Conservation (phyloP, 2,329 filamentous ascomycete genomes). For the Orbilia oligospora region DNA sequence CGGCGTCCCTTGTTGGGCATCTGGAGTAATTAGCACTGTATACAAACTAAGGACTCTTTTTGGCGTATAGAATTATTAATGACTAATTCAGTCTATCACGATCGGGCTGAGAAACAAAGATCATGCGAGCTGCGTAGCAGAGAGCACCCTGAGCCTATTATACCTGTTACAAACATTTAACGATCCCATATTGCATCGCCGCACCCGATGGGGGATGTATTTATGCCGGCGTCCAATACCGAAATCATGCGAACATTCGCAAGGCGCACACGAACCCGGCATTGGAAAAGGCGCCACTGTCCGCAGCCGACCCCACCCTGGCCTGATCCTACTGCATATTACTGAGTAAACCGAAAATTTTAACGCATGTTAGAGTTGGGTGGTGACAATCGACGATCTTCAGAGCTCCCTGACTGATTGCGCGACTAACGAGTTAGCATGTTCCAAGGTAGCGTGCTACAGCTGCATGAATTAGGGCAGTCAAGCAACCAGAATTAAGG, state of each 20-base stretch:
- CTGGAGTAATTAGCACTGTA: neutral
- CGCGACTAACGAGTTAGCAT: too few species aligned
- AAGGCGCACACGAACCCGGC: conserved; percentile 8
- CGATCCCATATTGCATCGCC: neutral
- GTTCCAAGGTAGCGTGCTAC: too few species aligned
- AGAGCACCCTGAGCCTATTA: neutral
- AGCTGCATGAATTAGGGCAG: too few species aligned
- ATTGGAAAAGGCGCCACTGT: conserved; percentile 12
- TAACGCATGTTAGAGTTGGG: too few species aligned
- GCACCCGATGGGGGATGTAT: neutral
- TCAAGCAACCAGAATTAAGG: too few species aligned
- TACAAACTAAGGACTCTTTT: neutral
- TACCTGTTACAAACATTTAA: neutral
- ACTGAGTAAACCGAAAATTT: neutral
- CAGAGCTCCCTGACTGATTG: too few species aligned
- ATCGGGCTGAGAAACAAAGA: neutral
- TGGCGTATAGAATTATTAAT: neutral
- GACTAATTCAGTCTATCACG: neutral
- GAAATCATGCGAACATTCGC: neutral
- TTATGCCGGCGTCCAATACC: too few species aligned
- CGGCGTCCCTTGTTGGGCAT: neutral
- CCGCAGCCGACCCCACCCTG: conserved; percentile 16
- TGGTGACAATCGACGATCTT: too few species aligned
- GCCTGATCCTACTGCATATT: neutral
- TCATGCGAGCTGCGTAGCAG: too few species aligned